These are phyloP conservation scores for Dictyostelium capitatum DNA, from an alignment of 78 protist genomes.

Conservation along the genomic window DNA sequence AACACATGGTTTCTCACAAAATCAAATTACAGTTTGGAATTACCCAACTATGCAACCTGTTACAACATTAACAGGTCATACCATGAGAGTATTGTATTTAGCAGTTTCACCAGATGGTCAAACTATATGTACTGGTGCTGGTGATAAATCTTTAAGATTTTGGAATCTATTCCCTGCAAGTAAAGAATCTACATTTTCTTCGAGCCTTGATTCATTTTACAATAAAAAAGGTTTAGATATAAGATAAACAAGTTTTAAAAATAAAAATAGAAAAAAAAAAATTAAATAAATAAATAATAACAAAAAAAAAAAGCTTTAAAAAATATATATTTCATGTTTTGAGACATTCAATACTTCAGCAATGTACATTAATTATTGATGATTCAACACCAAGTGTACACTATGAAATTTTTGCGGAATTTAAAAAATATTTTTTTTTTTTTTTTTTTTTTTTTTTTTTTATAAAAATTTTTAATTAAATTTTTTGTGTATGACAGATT, in stretches of 20 bases:
- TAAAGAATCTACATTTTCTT: conserved; percentile 50
- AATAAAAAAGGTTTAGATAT: conserved; percentile 53
- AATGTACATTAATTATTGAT: too few relatives aligned
- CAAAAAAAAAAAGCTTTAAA: neutral
- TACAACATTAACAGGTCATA: conserved; percentile 88
- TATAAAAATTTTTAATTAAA: too few relatives aligned
- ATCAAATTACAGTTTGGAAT: conserved; percentile 98
- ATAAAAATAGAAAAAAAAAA: neutral
- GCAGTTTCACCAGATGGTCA: conserved; percentile 96
- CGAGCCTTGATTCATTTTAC: conserved; percentile 33
- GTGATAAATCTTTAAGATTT: conserved; percentile 99
- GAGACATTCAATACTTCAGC: too few relatives aligned
- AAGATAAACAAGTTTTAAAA: conserved; percentile 21
- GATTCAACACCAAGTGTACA: too few relatives aligned
- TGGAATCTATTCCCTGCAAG: conserved; percentile 95
- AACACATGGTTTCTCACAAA: conserved; percentile 98
- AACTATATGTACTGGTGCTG: conserved; percentile 97
- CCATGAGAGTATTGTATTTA: conserved; percentile 96
- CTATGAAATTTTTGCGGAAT: too few relatives aligned
- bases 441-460: too few relatives aligned
- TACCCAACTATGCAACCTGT: conserved; percentile 93
- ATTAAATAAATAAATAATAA: neutral
- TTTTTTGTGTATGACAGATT: too few relatives aligned
- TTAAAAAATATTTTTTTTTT: too few relatives aligned
- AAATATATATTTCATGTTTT: too few relatives aligned